Evolutionary conservation across 805 yeast species (phyloP).

Genomic region (Clavispora phyllophila): DNA sequence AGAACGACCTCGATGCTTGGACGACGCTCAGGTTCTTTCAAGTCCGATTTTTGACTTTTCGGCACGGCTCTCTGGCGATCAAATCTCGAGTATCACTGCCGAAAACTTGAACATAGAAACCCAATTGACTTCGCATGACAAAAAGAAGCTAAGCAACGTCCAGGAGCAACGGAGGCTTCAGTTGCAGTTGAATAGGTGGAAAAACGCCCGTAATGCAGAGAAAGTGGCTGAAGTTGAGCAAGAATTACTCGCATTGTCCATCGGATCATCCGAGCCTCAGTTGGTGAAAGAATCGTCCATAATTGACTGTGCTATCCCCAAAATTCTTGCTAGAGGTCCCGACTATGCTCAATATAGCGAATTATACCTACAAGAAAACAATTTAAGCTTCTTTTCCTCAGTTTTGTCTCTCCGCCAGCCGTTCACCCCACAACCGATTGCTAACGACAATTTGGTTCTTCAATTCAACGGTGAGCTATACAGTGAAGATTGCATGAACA

Average conservation of each 20-base stretch:
- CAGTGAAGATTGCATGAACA: constrained; percentile 43
- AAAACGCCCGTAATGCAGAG: constrained; percentile 18
- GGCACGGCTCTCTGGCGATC: background rate
- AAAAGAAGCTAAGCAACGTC: constrained; percentile 24
- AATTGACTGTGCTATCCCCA: constrained; percentile 1
- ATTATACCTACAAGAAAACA: constrained; percentile 2
- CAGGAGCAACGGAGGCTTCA: constrained; percentile 24
- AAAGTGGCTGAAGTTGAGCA: constrained; percentile 5
- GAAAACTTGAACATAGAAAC: constrained; percentile 6
- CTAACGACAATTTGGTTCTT: constrained; percentile 29
- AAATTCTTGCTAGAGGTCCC: constrained; percentile 59
- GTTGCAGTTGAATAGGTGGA: constrained; percentile 17
- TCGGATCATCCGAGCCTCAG: constrained; percentile 20
- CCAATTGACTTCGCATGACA: constrained; percentile 11
- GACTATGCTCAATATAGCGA: constrained; percentile 36
- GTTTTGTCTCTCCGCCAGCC: constrained; percentile 80
- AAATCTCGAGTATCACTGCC: constrained; percentile 6
- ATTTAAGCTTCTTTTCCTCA: constrained; percentile 52
- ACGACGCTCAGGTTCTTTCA: background rate
- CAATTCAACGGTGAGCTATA: constrained; percentile 94
- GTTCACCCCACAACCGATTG: constrained; percentile 67
- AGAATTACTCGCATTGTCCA: constrained; percentile 5
- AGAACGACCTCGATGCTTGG: background rate
- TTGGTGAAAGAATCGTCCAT: constrained; percentile 34
- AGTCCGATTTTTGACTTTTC: background rate